These are phyloP conservation scores for Trichocomaceae sp. DNA, from an alignment of 2,329 filamentous ascomycete genomes.

Conservation along the genomic window DNA sequence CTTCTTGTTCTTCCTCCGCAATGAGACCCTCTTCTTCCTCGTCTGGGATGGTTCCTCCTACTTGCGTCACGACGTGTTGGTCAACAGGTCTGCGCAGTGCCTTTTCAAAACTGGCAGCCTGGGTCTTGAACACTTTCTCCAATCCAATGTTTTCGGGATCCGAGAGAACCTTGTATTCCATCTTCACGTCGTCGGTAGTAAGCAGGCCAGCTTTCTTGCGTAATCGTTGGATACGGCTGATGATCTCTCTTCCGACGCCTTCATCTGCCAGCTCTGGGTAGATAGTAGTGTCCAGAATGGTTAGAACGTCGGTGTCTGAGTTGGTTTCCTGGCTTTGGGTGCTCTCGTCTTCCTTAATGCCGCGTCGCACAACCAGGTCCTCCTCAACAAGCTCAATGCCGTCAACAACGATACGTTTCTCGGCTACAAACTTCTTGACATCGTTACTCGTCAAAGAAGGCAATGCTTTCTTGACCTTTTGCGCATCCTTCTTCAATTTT, in stretches of 20 bases:
- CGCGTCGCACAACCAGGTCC: conserved; percentile 76
- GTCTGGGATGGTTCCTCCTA: conserved; percentile 53
- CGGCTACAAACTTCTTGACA: conserved; percentile 68
- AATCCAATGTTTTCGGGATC: conserved; percentile 74
- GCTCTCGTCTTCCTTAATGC: conserved; percentile 63
- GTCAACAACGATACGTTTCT: conserved; percentile 71
- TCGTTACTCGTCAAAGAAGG: conserved; percentile 71
- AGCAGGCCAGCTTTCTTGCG: conserved; percentile 90
- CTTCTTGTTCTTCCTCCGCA: conserved; percentile 74
- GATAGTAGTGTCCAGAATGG: conserved; percentile 74
- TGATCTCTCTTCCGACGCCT: conserved; percentile 82
- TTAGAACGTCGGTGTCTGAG: conserved; percentile 82
- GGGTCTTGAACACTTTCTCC: conserved; percentile 61
- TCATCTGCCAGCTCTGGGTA: conserved; percentile 84
- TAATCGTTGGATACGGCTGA: conserved; percentile 85
- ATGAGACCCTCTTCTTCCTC: conserved; percentile 57
- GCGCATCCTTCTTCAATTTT: conserved; percentile 93
- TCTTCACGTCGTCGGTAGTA: conserved; percentile 88
- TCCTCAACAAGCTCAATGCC: conserved; percentile 76
- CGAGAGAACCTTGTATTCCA: conserved; percentile 78
- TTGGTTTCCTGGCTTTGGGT: conserved; percentile 76
- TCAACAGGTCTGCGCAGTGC: conserved; percentile 70
- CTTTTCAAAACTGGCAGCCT: conserved; percentile 65
- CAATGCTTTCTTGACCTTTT: conserved; percentile 83
- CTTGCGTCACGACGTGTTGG: conserved; percentile 48